Percentiles rank a stretch among this genome's conserved stretches.
Evolutionary conservation across 1,139 yeast species (phyloP).

Genomic region (Eremothecium cymbalariae): DNA sequence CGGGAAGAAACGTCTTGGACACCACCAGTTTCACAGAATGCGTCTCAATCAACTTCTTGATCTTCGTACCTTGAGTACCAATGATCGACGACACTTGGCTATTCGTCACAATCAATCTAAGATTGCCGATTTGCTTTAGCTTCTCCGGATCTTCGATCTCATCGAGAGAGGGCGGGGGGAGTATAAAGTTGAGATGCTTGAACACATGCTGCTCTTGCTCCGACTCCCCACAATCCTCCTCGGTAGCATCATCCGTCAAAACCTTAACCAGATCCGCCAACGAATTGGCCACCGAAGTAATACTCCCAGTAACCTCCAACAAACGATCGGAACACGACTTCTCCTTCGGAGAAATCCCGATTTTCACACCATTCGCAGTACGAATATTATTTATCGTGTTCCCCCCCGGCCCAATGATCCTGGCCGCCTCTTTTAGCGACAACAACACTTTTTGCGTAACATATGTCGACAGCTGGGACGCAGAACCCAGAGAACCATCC

Average conservation of each 20-base stretch:
- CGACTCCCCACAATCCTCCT: conserved; percentile 5
- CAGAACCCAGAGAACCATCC: not conserved
- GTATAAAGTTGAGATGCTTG: conserved; percentile 30
- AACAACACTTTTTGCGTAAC: conserved; percentile 51
- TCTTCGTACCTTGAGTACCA: conserved; percentile 77
- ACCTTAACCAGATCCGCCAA: conserved; percentile 66
- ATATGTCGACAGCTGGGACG: conserved; percentile 7
- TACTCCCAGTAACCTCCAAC: conserved; percentile 71
- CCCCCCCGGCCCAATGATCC: conserved; percentile 84
- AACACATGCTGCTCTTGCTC: conserved; percentile 20
- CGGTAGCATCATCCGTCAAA: conserved; percentile 30
- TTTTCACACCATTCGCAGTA: conserved; percentile 71
- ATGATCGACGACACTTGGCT: conserved; percentile 86
- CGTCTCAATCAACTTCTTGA: conserved; percentile 68
- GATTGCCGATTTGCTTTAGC: conserved; percentile 27
- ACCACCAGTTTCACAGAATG: conserved; percentile 78
- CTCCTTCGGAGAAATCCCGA: conserved; percentile 78
- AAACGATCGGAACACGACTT: conserved; percentile 82
- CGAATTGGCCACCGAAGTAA: conserved; percentile 66
- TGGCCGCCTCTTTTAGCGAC: conserved; percentile 84
- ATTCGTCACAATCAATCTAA: conserved; percentile 74
- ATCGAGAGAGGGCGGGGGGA: conserved; percentile 25
- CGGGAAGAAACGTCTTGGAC: conserved; percentile 74
- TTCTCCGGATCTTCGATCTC: conserved; percentile 22
- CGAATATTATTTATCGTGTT: conserved; percentile 71